Evolutionary conservation across 768 basidiomycete genomes (phyloP), one percentile per base, ranked within the genome.

Genomic region (Clitopilus hobsonii): DNA sequence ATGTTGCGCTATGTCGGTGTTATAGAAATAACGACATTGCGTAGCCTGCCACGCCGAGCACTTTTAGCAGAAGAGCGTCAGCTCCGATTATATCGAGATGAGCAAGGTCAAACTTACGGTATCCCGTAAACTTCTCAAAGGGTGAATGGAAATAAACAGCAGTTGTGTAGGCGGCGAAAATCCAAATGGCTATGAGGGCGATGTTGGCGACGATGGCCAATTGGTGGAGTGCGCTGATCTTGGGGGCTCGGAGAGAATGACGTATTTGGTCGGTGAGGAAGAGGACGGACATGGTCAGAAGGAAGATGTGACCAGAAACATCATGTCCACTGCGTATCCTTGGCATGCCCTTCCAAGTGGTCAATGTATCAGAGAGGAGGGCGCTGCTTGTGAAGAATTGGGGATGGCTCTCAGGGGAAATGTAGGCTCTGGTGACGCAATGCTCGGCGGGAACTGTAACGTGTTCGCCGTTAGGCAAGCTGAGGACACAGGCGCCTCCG

Each of bases 71-170:
- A 20, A 32, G 16, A 38, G n/a, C 26, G 11, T 38, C 20, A 32
- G 26, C 52, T 27, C 18, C 14, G 47, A 13, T 38, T 51, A 29
- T 20, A 22, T 36, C 13, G 10, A 28, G 18, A 28, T 22, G 23
- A 5, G 48, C 24, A 25, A 32, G 18, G 38, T 38, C 27, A 29
- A 3, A 84, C 91, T 65, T 65, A 95, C 94, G 36, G 56, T 87
- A 89, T 11, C 96, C 96, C 2, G 87, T 84, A 28, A 91, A 57
- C 72, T 98, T 98, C 74, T 98, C 96, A 11, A 78, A 69, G 0
- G 92, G 91, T 3, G 87, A 78, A 65, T 98, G 96, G 75, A 96
- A 98, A 68, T 93, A 98, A 6, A 96, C 72, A 52, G 87, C 84
- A 20, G 96, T 98, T 45, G 90, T 90, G 56, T 80, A 82, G 7